Base-by-base conservation (phyloP, 139 green algal species). In the Coccomyxa sp. region DNA sequence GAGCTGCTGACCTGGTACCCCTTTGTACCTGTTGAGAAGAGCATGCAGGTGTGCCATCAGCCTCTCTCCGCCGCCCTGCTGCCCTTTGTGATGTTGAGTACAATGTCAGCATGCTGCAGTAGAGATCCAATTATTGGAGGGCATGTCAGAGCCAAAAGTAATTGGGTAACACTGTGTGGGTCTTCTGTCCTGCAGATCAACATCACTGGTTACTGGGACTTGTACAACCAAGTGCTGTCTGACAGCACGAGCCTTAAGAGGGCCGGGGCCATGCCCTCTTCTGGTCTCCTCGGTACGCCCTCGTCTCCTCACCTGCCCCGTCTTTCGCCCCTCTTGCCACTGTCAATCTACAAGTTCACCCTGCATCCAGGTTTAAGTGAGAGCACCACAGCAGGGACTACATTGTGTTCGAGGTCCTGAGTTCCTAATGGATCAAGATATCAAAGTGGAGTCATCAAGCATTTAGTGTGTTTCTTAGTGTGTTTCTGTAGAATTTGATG, bases 201-300 rank as follows among this genome's bases (percentile, higher is more conserved):
- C 71, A 77, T 77, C 71, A 51, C 71, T 18, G 71, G n/a, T 3
- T 77, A 77, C 71, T 77, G 71, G 71, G n/a, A 31, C 27, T 16
- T 77, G 71, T 77, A 77, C 71, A 77, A 77, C 27, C 28, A 16
- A 51, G n/a, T 77, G 23, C 31, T 77, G 27, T 77, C 71, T 32
- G 71, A 77, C 71, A 38, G 27, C 23, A 31, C 27, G 23, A 31
- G 23, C 3, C 71, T 77, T 9, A 25, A 31, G 25, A 38, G 31
- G 14, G 71, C 71, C 14, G 71, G 25, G 71, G 71, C 71, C 71
- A 77, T 77, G 71, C 71, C 71, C 21, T 77, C 71, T 0, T 77
- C 71, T n/a, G 71, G 71, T 12, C 71, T 77, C 23, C 71, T 77
- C 16, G 71, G 71, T 77, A 38, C 12, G 71, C 16, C 21, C 23